phyloP scores from a whole-genome alignment of 2,329 filamentous ascomycete genomes.

The Fusarium albidum region DNA sequence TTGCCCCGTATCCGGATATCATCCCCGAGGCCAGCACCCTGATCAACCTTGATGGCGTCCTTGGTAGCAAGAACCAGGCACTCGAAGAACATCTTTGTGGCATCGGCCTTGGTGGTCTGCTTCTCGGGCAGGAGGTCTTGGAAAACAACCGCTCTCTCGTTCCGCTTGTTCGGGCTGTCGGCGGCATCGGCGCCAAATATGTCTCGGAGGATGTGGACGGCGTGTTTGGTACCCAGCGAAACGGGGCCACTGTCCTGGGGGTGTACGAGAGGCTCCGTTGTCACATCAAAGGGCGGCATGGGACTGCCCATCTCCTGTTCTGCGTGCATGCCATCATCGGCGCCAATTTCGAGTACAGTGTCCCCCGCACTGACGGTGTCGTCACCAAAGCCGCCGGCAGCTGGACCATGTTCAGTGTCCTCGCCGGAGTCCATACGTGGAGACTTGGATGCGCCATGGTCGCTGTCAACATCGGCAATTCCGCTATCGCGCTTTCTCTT shows the following conservation, averaged over 20 bases:
- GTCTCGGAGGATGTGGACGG: slow-evolving; percentile 92
- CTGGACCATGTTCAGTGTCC: slow-evolving; percentile 63
- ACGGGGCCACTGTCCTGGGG: slow-evolving; percentile 86
- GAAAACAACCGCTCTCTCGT: slow-evolving; percentile 82
- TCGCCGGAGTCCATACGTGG: slow-evolving; percentile 74
- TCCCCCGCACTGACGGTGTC: slow-evolving; percentile 65
- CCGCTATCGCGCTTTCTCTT: slow-evolving; percentile 95
- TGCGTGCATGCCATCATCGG: slow-evolving; percentile 61
- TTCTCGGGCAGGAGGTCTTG: slow-evolving; percentile 88
- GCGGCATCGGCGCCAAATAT: slow-evolving; percentile 80
- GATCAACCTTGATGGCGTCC: slow-evolving; percentile 96
- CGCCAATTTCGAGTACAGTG: slow-evolving; percentile 71
- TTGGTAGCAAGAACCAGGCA: slow-evolving; percentile 95
- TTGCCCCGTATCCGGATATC: slow-evolving; percentile 88
- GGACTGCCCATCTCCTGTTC: slow-evolving; percentile 54
- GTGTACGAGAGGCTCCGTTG: slow-evolving; percentile 76
- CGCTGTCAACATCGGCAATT: slow-evolving; percentile 79
- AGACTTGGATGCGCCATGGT: slow-evolving; percentile 70
- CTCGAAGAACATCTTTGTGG: slow-evolving; percentile 99
- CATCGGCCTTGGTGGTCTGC: slow-evolving; percentile 84
- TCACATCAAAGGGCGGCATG: slow-evolving; percentile 78
- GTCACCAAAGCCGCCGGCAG: slow-evolving; percentile 59
- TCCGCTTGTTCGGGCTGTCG: slow-evolving; percentile 74
- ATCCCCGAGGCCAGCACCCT: slow-evolving; percentile 78
- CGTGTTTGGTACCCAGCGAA: slow-evolving; percentile 91